These are phyloP conservation scores for Botrytis elliptica DNA, from an alignment of 2,329 filamentous ascomycete species.

Conservation along the genomic window DNA sequence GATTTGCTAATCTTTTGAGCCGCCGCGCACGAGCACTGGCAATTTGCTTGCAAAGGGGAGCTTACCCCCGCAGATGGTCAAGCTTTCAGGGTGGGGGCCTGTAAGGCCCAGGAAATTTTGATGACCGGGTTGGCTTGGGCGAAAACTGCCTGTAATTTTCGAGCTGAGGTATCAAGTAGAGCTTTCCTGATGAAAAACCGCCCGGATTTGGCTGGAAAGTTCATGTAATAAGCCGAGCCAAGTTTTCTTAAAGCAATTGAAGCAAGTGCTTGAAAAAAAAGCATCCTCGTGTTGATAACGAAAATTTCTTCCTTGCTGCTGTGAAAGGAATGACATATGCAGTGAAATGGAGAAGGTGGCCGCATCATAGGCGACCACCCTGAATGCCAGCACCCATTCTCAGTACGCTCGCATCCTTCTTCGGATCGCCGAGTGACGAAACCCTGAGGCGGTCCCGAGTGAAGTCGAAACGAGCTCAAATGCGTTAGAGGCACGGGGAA, in stretches of 20 bases:
- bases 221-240: background rate
- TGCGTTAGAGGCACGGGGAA: background rate
- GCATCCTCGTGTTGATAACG: background rate
- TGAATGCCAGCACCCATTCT: background rate
- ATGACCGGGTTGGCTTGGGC: constrained; percentile 6
- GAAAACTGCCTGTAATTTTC: background rate
- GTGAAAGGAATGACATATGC: constrained; percentile 13
- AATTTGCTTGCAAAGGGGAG: constrained; percentile 1
- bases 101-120: background rate
- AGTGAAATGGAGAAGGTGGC: constrained; percentile 12
- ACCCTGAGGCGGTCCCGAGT: background rate
- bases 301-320: constrained; percentile 10
- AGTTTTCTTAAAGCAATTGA: background rate
- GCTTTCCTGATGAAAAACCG: background rate
- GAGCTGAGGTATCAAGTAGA: background rate
- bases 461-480: background rate
- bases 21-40: constrained; percentile 1
- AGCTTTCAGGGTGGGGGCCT: background rate
- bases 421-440: background rate
- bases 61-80: constrained; percentile 3
- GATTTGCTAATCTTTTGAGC: constrained; percentile 16
- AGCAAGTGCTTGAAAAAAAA: background rate
- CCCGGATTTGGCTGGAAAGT: background rate
- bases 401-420: background rate
- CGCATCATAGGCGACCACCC: background rate